These are phyloP conservation scores for Cladosporium sp. DNA, from an alignment of 2,329 filamentous ascomycete species.

Conservation along the genomic window DNA sequence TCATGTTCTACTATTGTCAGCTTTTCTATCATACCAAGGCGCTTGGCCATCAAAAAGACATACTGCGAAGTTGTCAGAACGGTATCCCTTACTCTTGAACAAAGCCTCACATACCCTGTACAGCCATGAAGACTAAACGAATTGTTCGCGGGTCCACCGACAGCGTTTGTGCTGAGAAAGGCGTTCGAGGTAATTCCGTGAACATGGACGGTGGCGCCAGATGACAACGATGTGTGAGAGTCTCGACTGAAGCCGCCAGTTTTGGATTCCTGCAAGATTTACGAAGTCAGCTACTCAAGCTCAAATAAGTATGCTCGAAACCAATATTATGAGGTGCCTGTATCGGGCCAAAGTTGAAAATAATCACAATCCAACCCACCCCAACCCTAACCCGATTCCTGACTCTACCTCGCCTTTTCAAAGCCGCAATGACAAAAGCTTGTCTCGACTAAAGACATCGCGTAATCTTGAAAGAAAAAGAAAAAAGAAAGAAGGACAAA, in stretches of 20 bases:
- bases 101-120: slow-evolving; percentile 12
- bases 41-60: not conserved
- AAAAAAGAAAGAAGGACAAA: not conserved
- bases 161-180: slow-evolving; percentile 36
- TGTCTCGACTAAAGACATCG: too few relatives aligned
- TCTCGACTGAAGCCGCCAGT: slow-evolving; percentile 40
- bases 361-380: not conserved
- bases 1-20: slow-evolving; percentile 29
- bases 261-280: slow-evolving; percentile 31
- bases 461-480: not conserved
- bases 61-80: not conserved
- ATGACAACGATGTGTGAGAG: slow-evolving; percentile 43
- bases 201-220: slow-evolving; percentile 42
- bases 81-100: not conserved
- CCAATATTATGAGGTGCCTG: too few relatives aligned
- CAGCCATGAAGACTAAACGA: slow-evolving; percentile 35
- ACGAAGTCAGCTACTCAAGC: not conserved
- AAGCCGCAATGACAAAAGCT: too few relatives aligned
- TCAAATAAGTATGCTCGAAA: too few relatives aligned
- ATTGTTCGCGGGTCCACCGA: slow-evolving; percentile 38
- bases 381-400: not conserved
- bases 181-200: slow-evolving; percentile 36
- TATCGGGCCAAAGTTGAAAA: too few relatives aligned
- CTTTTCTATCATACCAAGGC: not conserved
- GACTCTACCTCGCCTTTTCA: too few relatives aligned